Evolutionary conservation across 495 filamentous ascomycete genomes (phyloP).

Genomic region (Cercophora newfieldiana): DNA sequence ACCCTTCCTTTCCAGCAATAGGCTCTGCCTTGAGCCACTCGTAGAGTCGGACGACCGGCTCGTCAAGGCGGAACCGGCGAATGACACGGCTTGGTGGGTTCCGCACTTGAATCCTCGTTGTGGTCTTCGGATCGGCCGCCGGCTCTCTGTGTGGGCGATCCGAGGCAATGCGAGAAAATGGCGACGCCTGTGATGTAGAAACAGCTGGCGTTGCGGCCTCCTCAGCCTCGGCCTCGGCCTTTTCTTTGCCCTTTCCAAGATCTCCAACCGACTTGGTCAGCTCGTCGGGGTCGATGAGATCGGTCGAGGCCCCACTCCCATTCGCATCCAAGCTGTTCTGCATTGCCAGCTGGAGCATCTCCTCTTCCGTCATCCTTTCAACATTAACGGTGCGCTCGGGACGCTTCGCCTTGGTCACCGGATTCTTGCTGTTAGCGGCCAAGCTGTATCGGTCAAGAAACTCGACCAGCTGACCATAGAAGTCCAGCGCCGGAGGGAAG

Average conservation of each 20-base stretch:
- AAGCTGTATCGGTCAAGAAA: constrained; percentile 95
- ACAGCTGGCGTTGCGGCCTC: constrained; percentile 10
- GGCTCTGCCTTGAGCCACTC: constrained; percentile 94
- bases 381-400: constrained; percentile 69
- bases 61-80: constrained; percentile 75
- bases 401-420: constrained; percentile 77
- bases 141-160: constrained; percentile 78
- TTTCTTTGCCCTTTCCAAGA: constrained; percentile 67
- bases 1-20: constrained; percentile 70
- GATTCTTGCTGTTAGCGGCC: constrained; percentile 83
- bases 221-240: constrained; percentile 34
- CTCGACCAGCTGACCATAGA: constrained; percentile 87
- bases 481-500: constrained; percentile 72
- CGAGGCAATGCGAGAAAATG: constrained; percentile 67
- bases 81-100: constrained; percentile 79
- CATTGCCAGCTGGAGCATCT: constrained; percentile 92
- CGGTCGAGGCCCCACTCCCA: constrained; percentile 25
- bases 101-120: constrained; percentile 88
- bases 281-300: constrained; percentile 74
- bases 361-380: constrained; percentile 90
- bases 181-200: constrained; percentile 32
- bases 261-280: constrained; percentile 59
- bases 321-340: constrained; percentile 69
- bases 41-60: constrained; percentile 79
- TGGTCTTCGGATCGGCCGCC: constrained; percentile 61